Evolutionary conservation across 2,329 filamentous ascomycete genomes (phyloP), one percentile per base, ranked within the genome.

Genomic region (Aspergillus pseudoglaucus): DNA sequence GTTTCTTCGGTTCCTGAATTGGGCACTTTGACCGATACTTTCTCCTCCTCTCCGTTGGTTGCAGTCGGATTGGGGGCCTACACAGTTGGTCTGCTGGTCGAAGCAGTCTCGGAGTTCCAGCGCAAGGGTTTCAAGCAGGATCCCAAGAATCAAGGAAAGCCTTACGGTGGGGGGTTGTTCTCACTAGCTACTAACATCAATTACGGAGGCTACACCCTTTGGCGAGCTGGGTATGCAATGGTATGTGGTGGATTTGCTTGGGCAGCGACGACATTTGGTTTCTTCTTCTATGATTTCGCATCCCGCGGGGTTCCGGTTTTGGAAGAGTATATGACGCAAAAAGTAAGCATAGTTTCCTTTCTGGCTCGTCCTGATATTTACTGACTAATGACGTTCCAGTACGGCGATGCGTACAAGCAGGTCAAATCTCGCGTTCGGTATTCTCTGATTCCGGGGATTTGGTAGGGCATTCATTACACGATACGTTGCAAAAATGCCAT

Each of bases 81-180:
- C 59, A 59, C 66, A 4, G 54, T 71, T 4, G 81, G 81, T 8
- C 70, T 84, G 25, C 48, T 70, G 4, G 67, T 77, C 4, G 82
- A 85, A 64, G 72, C 76, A 4, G 55, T 75, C 3, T 70, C 78
- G 0, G 82, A 85, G 65, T 58, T 75, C 23, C 82, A 85, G 63
- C 73, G 82, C 15, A 70, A 70, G 53, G 54, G 57, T 0, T 81
- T 77, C 65, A 80, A 81, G 62, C 61, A 65, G 18, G 64, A 78
- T 47, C 68, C 73, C 2, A 67, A 60, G 50, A 79, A 80, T 59
- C 71, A 75, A 53, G 77, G 78, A 15, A 77, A 78, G 60, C 63
- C 71, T 0, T 81, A 73, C 53, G 71, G 68, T 0, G 71, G 71
- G 8, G 76, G 78, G 0, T 53, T 80, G 32, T 81, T 75, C 61